Base-by-base conservation (phyloP, 495 filamentous ascomycete genomes). In the Chaetomium tenue region DNA sequence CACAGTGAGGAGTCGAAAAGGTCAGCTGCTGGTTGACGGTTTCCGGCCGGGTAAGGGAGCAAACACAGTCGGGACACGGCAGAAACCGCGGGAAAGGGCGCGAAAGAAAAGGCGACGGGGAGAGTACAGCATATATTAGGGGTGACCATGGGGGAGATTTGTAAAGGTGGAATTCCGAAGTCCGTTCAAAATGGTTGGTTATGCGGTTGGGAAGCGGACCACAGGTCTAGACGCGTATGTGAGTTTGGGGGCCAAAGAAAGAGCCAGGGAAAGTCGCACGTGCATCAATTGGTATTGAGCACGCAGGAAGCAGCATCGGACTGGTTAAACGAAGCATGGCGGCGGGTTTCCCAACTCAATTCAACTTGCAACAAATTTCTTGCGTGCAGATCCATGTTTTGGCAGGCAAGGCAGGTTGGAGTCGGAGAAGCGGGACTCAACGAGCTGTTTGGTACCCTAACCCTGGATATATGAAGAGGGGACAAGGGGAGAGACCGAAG, bases 11-110 rank as follows among this genome's bases (percentile, higher is more conserved):
- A 23, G 54, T 11, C 26, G 18, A 9, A n/a, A 22, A 39, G n/a
- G 33, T n/a, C 33, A 33, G 54, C 54, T 15, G 54, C 46, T 57
- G 54, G 54, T 7, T 57, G 33, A 57, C 54, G 54, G 54, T 57
- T 22, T 57, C 54, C 54, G 54, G 12, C 8, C 20, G 18, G 54
- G 33, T 16, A 16, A 39, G n/a, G 18, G 5, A 28, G 33, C 25
- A 18, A 16, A 55, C 1, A 37, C 33, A 37, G 30, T 50, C 20
- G 46, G 46, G n/a, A 39, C 4, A n/a, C 26, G 28, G 8, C 33
- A 8, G 33, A 11, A 20, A 11, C 33, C 11, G 33, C 5, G 33
- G 33, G 9, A 37, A 12, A 37, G 33, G 9, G 33, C 33, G 33
- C 33, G 33, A 37, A 37, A 22, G 15, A 39, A 5, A 55, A 20